Base-by-base conservation (phyloP, 176 grass and related monocot genomes). In the Musa acuminata region DNA sequence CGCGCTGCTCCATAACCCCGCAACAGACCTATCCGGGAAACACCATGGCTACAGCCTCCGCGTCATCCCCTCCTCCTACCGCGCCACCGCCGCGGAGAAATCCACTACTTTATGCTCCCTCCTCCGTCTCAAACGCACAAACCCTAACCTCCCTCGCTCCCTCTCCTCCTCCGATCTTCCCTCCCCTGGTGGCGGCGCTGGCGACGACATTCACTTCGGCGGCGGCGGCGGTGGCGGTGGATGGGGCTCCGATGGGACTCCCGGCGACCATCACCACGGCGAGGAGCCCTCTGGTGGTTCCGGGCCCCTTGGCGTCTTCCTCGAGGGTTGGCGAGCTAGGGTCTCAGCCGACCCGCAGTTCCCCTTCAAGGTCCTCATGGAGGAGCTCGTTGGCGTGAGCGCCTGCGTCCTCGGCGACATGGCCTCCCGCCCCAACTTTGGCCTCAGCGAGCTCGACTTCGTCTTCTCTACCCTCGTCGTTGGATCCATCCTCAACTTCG, bases 291-390 rank as follows among this genome's bases (percentile, higher is more conserved):
- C 24, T 24, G 12, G 22, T 16, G 48, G 11, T 16, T 52, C 25
- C 53, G 55, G 72, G 13, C 72, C 24, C 2, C 72, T 75, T 2
- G 72, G 51, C 17, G 14, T 75, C 27, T 48, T 75, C 22, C 72
- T 75, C 25, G 53, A 60, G 24, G 72, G 72, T 17, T 75, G 72
- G 72, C 53, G 54, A 20, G 16, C 72, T 17, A 75, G 72, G 72
- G 72, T 75, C 49, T 59, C 72, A 14, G 54, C 72, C 24, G 72
- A 75, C 1, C 26, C 72, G 24, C 54, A 75, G 72, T 75, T 75
- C 29, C 72, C 72, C 2, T 75, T 75, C 72, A 75, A 75, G 72
- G 72, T 75, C 14, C 72, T 75, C 14, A 75, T 75, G 72, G 72
- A 75, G 54, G 72, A 75, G 55, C 53, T 75, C 53, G 72, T 75